Percentiles rank a stretch among this genome's conserved stretches.
Conservation (phyloP, 83 land plant genomes). For the Picea mariana region DNA sequence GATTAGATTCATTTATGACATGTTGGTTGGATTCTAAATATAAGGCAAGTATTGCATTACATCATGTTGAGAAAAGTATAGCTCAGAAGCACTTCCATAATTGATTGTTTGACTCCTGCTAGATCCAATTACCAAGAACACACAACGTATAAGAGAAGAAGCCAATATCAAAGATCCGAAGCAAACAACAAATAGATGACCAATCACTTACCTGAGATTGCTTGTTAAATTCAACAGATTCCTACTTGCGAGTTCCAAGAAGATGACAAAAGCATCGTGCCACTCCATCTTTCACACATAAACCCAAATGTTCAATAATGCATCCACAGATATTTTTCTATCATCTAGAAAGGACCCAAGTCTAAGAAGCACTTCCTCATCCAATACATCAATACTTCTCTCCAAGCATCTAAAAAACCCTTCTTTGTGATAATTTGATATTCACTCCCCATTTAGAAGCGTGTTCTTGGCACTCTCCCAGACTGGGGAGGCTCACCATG, state of each 20-base stretch:
- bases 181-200: neutral
- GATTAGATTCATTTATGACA: too few species aligned
- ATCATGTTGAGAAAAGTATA: constrained; percentile 59
- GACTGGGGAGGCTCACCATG: constrained; percentile 9
- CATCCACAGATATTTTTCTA: neutral
- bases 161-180: too few species aligned
- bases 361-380: constrained; percentile 58
- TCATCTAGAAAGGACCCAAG: constrained; percentile 24
- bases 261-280: neutral
- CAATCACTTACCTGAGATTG: neutral
- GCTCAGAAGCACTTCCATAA: constrained; percentile 37
- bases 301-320: neutral
- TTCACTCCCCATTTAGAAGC: constrained; percentile 36
- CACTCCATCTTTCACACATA: neutral
- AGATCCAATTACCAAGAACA: neutral
- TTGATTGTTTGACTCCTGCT: constrained; percentile 29
- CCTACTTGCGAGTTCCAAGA: neutral
- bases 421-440: constrained; percentile 32
- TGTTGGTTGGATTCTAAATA: constrained; percentile 24
- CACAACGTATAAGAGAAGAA: neutral
- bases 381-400: constrained; percentile 31
- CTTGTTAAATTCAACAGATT: neutral
- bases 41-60: constrained; percentile 61
- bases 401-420: constrained; percentile 42
- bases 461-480: constrained; percentile 49